Evolutionary conservation across 768 basidiomycete genomes (phyloP).

Genomic region (Glaciozyma antarctica): DNA sequence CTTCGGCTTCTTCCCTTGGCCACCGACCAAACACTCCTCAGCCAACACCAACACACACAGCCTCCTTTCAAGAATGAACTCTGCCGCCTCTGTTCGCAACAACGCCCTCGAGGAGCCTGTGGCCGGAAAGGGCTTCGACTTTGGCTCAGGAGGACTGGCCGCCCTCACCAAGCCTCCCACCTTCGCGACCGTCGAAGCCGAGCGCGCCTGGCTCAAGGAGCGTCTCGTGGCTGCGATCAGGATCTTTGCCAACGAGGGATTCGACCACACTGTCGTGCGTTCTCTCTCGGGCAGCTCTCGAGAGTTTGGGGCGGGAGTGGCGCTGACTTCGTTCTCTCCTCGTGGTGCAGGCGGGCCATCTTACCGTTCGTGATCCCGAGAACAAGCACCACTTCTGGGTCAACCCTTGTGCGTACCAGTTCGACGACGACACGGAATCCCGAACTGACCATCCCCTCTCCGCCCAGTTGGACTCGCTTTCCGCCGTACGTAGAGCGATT

Average conservation of each 20-base stretch:
- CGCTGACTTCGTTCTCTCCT: neutral
- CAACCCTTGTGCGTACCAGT: constrained; percentile 14
- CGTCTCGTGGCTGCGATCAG: constrained; percentile 4
- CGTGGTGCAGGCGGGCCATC: constrained; percentile 15
- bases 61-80: neutral
- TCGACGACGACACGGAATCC: neutral
- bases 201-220: constrained; percentile 18
- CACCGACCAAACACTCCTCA: too few relatives aligned
- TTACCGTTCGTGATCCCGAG: constrained; percentile 18
- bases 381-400: constrained; percentile 6
- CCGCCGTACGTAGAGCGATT: neutral
- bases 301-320: neutral
- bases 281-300: too few relatives aligned
- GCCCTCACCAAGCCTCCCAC: constrained; percentile 15
- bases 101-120: neutral
- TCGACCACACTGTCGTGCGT: constrained; percentile 14
- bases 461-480: neutral
- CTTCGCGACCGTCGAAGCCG: constrained; percentile 9
- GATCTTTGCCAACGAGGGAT: constrained; percentile 23
- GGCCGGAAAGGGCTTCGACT: constrained; percentile 6
- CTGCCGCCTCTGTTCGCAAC: neutral
- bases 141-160: constrained; percentile 6
- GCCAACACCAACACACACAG: too few relatives aligned
- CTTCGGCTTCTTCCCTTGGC: too few relatives aligned
- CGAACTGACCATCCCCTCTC: neutral